Evolutionary conservation across 2,329 filamentous ascomycete genomes (phyloP).

Genomic region (Fragosphaeria purpurea): DNA sequence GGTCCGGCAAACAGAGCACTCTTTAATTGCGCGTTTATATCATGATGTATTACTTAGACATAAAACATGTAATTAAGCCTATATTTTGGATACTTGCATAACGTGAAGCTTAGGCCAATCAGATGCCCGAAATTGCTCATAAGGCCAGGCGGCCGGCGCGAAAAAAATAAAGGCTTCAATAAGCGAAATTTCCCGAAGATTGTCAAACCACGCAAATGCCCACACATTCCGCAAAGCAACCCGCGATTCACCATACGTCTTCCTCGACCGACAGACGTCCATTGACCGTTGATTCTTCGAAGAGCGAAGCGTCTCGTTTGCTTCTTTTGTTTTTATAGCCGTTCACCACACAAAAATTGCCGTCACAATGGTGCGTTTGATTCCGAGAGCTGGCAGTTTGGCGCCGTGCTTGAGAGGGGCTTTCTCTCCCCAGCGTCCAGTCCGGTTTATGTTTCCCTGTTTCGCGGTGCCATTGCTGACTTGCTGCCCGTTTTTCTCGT

Average conservation of each 20-base stretch:
- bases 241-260: too few species aligned
- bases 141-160: conserved; percentile 9
- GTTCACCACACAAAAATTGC: conserved; percentile 1
- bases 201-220: conserved; percentile 14
- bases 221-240: conserved; percentile 5
- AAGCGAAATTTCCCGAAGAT: conserved; percentile 17
- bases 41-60: too few species aligned
- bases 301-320: background rate
- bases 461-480: conserved; percentile 17
- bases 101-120: conserved; percentile 25
- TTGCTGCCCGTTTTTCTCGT: conserved; percentile 17
- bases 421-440: conserved; percentile 38
- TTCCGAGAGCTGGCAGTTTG: conserved; percentile 2
- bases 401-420: background rate
- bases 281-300: too few species aligned
- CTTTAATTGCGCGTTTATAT: too few species aligned
- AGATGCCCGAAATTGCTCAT: conserved; percentile 14
- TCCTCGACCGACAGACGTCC: too few species aligned
- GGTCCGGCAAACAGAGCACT: too few species aligned
- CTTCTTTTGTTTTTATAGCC: background rate
- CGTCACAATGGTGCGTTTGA: conserved; percentile 11
- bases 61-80: too few species aligned
- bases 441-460: background rate
- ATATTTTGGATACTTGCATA: too few species aligned
- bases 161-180: conserved; percentile 8